These are phyloP conservation scores for Paramyrothecium roridum DNA, from an alignment of 2,329 filamentous ascomycete genomes.

Conservation along the genomic window DNA sequence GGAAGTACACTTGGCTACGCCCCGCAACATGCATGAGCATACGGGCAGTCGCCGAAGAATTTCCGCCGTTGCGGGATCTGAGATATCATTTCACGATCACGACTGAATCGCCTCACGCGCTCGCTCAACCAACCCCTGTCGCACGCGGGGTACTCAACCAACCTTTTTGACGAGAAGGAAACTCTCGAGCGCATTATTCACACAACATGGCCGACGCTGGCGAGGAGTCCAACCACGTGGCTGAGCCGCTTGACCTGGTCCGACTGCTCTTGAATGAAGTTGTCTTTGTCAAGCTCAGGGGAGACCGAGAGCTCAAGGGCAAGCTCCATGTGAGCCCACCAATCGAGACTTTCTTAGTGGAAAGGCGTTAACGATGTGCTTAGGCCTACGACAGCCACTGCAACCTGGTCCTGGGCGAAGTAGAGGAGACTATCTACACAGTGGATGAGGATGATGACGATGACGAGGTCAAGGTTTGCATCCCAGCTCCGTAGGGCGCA, in stretches of 20 bases:
- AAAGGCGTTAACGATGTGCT: background rate
- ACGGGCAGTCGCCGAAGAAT: slow-evolving; percentile 11
- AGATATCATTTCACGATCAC: slow-evolving; percentile 5
- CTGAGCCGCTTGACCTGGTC: slow-evolving; percentile 94
- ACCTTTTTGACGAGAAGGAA: background rate
- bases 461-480: slow-evolving; percentile 67
- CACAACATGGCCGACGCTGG: slow-evolving; percentile 85
- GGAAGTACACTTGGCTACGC: background rate
- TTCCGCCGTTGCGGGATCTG: slow-evolving; percentile 8
- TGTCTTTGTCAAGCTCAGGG: slow-evolving; percentile 94
- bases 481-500: background rate
- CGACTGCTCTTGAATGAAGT: slow-evolving; percentile 92
- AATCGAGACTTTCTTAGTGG: slow-evolving; percentile 7
- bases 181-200: slow-evolving; percentile 8
- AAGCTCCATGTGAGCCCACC: slow-evolving; percentile 73
- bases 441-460: slow-evolving; percentile 91
- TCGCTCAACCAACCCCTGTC: background rate
- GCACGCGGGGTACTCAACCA: background rate
- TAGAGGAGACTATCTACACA: slow-evolving; percentile 94
- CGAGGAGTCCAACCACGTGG: slow-evolving; percentile 68
- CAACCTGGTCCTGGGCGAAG: slow-evolving; percentile 92
- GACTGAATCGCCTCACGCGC: background rate
- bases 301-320: slow-evolving; percentile 92
- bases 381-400: slow-evolving; percentile 99
- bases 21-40: slow-evolving; percentile 1